Evolutionary conservation across 192 early-diverging fungal genomes (phyloP).

Genomic region (Linnemannia zychae): DNA sequence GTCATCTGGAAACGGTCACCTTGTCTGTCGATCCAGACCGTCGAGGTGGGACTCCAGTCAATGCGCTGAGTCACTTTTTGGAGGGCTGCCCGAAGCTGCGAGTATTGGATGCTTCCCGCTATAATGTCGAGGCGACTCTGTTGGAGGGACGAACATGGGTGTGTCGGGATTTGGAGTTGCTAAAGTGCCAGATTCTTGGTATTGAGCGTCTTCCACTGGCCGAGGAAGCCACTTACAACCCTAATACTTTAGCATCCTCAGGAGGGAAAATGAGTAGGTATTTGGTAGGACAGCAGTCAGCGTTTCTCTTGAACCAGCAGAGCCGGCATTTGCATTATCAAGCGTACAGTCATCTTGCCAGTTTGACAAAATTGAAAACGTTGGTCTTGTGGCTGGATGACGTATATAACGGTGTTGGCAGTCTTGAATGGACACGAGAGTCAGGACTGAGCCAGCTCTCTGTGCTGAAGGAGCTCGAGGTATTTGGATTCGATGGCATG

Average conservation of each 20-base stretch:
- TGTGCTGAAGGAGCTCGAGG: background rate
- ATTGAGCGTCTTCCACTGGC: background rate
- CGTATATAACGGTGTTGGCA: background rate
- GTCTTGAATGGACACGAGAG: background rate
- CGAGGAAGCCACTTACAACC: background rate
- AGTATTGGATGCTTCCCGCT: background rate
- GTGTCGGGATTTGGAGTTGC: background rate
- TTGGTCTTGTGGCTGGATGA: background rate
- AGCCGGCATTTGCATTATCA: background rate
- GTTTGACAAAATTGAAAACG: background rate
- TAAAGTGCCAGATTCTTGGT: background rate
- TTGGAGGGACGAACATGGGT: background rate
- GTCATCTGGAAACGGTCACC: background rate
- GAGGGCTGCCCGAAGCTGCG: background rate
- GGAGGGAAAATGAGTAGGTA: background rate
- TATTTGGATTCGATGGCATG: background rate
- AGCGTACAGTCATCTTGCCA: background rate
- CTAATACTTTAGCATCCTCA: background rate
- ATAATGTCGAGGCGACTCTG: background rate
- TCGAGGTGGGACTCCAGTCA: background rate
- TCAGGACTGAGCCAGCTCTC: background rate
- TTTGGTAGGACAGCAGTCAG: background rate
- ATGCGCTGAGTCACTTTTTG: background rate
- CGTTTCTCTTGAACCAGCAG: background rate
- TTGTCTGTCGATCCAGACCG: background rate